Conservation (phyloP, 345 rosid genomes). For the Garcia nutans region DNA sequence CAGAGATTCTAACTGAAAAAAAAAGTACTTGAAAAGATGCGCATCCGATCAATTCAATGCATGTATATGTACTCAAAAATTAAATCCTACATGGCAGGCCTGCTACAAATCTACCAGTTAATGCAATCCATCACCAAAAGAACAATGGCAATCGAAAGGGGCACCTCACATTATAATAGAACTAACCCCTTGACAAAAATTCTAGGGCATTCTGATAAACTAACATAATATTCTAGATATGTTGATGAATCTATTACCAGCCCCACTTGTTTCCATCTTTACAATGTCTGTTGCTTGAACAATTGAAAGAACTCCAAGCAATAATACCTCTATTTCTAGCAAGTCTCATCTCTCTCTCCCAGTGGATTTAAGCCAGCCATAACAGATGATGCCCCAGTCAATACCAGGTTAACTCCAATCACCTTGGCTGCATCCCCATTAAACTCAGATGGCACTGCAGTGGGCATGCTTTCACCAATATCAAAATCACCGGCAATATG, state of each 20-base stretch:
- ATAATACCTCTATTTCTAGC: conserved; percentile 1
- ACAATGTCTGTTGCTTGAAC: background rate
- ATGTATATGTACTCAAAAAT: background rate
- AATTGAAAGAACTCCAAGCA: conserved; percentile 17
- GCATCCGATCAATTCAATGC: background rate
- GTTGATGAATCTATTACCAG: background rate
- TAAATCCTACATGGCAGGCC: background rate
- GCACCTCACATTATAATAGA: background rate
- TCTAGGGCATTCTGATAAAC: background rate
- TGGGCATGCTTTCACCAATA: conserved; percentile 21
- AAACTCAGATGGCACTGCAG: conserved; percentile 12
- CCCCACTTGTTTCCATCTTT: background rate
- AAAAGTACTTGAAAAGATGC: background rate
- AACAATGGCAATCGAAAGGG: background rate
- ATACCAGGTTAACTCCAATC: conserved; percentile 1
- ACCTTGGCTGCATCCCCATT: conserved; percentile 13
- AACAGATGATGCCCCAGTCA: conserved; percentile 15
- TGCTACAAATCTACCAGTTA: background rate
- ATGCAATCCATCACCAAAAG: background rate
- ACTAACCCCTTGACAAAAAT: background rate
- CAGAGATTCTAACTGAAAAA: background rate
- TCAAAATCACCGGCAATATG: conserved; percentile 24
- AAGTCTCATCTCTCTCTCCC: conserved; percentile 27
- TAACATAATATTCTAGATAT: background rate
- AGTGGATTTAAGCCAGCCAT: conserved; percentile 34